These are phyloP conservation scores for Trichosporon faecale DNA, from an alignment of 1,284 basidiomycete species.

Conservation along the genomic window DNA sequence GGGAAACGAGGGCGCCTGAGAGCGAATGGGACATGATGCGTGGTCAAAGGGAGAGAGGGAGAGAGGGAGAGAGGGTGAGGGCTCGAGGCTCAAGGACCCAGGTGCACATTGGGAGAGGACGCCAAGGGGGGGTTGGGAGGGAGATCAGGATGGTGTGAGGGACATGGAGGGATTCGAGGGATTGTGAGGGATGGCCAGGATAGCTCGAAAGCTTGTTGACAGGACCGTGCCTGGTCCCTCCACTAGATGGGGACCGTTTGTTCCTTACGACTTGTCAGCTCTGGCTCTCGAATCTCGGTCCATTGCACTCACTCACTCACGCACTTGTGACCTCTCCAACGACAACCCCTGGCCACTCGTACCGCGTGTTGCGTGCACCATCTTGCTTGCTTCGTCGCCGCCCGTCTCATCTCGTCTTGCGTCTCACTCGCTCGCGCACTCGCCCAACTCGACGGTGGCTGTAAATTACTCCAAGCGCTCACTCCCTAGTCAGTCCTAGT, in stretches of 20 bases:
- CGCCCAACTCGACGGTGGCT: neutral
- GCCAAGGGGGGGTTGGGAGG: neutral
- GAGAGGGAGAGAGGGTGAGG: neutral
- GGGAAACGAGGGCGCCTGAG: neutral
- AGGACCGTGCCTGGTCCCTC: neutral
- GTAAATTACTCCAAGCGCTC: neutral
- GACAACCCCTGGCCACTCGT: neutral
- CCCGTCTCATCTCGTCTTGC: neutral
- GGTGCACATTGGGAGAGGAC: neutral
- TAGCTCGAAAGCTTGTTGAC: conserved; percentile 12
- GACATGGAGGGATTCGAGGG: too few relatives aligned
- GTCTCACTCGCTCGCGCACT: neutral
- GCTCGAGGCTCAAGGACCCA: neutral
- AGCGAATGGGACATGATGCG: neutral
- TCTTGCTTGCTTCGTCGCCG: neutral
- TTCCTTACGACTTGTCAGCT: neutral
- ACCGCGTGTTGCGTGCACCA: neutral
- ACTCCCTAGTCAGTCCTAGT: neutral
- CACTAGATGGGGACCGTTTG: neutral
- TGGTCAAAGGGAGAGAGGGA: neutral
- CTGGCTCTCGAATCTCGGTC: neutral
- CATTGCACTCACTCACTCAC: neutral
- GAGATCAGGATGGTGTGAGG: neutral
- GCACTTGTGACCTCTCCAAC: neutral
- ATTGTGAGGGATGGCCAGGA: neutral